Percentiles rank a stretch among this genome's conserved stretches.
phyloP scores from a whole-genome alignment of 345 rosid species.

The Acer saccharum region DNA sequence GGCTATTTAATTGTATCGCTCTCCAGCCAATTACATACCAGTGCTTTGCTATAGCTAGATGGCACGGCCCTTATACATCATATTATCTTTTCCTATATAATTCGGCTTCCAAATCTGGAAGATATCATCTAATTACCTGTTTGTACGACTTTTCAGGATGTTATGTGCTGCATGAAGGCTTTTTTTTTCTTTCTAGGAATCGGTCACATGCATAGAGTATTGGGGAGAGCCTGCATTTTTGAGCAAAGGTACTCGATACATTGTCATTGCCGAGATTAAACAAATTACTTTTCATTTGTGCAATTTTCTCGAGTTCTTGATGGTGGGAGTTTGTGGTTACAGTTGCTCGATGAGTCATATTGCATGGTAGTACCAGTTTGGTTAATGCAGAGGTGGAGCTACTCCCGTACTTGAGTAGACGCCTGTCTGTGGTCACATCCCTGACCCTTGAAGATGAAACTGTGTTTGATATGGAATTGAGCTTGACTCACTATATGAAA shows the following conservation, averaged over 20 bases:
- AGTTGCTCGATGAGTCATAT: not conserved
- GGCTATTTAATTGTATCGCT: not conserved
- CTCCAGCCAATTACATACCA: not conserved
- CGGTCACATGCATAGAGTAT: not conserved
- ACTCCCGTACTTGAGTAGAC: too few relatives aligned
- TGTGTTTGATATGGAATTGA: too few relatives aligned
- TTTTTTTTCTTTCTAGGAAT: not conserved
- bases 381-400: not conserved
- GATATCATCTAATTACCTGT: not conserved
- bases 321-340: conserved; percentile 9
- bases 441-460: too few relatives aligned
- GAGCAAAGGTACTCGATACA: conserved; percentile 8
- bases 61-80: not conserved
- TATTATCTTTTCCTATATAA: not conserved
- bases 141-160: conserved; percentile 9
- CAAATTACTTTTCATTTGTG: not conserved
- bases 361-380: not conserved
- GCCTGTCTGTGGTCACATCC: too few relatives aligned
- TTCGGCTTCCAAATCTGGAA: not conserved
- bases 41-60: not conserved
- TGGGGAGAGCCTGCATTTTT: conserved; percentile 13
- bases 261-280: not conserved
- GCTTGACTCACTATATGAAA: too few relatives aligned
- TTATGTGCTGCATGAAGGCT: not conserved
- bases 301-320: not conserved